Percentiles rank a stretch among this genome's conserved stretches.
These are phyloP conservation scores for Aspergillus persii DNA, from an alignment of 2,329 filamentous ascomycete genomes.

Conservation along the genomic window DNA sequence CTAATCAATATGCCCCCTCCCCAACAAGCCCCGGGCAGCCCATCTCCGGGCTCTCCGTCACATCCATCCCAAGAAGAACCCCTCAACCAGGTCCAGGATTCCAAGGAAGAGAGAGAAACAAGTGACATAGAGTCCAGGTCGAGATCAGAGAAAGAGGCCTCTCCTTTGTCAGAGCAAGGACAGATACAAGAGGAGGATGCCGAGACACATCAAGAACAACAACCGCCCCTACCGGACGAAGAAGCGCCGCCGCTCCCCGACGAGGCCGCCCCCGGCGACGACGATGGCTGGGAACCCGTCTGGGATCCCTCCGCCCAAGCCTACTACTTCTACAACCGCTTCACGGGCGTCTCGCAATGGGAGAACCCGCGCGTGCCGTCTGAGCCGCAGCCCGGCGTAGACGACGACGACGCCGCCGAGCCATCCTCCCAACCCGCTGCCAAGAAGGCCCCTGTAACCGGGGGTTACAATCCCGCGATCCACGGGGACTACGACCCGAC, in stretches of 20 bases:
- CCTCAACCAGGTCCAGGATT: not conserved
- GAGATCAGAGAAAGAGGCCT: not conserved
- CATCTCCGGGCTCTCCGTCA: not conserved
- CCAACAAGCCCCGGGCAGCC: not conserved
- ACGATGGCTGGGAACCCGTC: slow-evolving; percentile 75
- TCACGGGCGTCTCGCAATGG: slow-evolving; percentile 74
- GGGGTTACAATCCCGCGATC: slow-evolving; percentile 92
- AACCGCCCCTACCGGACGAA: slow-evolving; percentile 42
- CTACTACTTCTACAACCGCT: slow-evolving; percentile 84
- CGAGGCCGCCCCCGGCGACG: slow-evolving; percentile 51
- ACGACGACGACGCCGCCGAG: slow-evolving; percentile 41
- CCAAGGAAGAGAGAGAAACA: not conserved
- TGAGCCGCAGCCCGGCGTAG: slow-evolving; percentile 22
- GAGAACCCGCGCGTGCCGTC: slow-evolving; percentile 74
- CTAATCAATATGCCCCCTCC: not conserved
- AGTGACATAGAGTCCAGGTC: not conserved
- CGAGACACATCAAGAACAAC: slow-evolving; percentile 16
- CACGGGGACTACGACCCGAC: slow-evolving; percentile 96
- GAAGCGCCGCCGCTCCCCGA: slow-evolving; percentile 52
- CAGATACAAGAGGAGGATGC: slow-evolving; percentile 11
- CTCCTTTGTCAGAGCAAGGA: not conserved
- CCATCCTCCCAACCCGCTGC: slow-evolving; percentile 32
- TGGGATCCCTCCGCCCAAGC: slow-evolving; percentile 69
- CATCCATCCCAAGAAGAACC: not conserved
- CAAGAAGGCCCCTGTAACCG: slow-evolving; percentile 45